These are phyloP conservation scores for Scleromitrula shiraiana DNA, from an alignment of 2,329 filamentous ascomycete species.

Conservation along the genomic window DNA sequence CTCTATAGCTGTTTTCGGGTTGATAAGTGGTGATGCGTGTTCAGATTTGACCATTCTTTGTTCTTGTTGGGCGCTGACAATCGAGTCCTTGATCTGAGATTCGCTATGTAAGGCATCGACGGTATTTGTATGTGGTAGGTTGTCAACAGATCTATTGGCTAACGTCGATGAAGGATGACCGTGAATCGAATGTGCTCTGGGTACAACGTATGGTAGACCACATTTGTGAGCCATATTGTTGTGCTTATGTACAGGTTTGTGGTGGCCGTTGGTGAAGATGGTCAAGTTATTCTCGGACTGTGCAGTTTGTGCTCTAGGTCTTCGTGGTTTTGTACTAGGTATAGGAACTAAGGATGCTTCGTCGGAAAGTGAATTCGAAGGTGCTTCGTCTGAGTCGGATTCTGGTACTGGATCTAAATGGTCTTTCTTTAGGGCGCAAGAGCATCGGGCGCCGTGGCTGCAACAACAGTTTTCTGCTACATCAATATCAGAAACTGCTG, in stretches of 20 bases:
- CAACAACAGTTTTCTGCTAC: conserved; percentile 58
- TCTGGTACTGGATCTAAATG: conserved; percentile 56
- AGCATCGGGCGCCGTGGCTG: conserved; percentile 60
- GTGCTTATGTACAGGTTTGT: conserved; percentile 54
- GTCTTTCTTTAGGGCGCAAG: conserved; percentile 58
- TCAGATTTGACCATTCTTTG: conserved; percentile 52
- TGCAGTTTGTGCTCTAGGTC: conserved; percentile 53
- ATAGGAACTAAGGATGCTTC: conserved; percentile 30
- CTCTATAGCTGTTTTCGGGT: conserved; percentile 38
- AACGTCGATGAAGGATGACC: conserved; percentile 40
- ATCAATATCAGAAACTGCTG: conserved; percentile 29
- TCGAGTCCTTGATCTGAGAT: conserved; percentile 32
- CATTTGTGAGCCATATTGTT: conserved; percentile 53
- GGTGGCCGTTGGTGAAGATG: conserved; percentile 57
- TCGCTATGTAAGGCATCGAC: conserved; percentile 33
- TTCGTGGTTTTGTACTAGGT: conserved; percentile 34
- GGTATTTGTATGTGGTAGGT: conserved; percentile 34
- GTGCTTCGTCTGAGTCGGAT: conserved; percentile 48
- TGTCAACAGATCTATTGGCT: conserved; percentile 40
- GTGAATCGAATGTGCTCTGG: conserved; percentile 49
- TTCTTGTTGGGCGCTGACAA: conserved; percentile 33
- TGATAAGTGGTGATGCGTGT: conserved; percentile 50
- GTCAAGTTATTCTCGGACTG: conserved; percentile 50
- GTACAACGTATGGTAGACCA: conserved; percentile 50
- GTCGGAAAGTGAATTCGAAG: conserved; percentile 32